phyloP scores from a whole-genome alignment of 176 grass and related monocot genomes.

The Pontederia paniculata region DNA sequence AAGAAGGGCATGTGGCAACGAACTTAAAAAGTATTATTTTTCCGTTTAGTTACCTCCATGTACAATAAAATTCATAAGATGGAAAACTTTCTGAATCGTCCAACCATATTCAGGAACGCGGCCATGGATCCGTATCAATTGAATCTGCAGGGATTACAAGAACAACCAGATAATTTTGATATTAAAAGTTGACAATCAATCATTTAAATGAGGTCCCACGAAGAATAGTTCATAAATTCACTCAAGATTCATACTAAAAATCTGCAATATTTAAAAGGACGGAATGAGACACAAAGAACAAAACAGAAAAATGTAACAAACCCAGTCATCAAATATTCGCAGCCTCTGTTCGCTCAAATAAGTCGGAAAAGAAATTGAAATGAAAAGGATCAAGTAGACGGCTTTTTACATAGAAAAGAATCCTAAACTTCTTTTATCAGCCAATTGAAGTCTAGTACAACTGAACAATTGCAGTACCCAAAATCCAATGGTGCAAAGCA shows the following conservation, averaged over 20 bases:
- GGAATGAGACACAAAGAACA: too few relatives aligned
- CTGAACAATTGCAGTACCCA: too few relatives aligned
- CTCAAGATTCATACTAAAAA: background rate
- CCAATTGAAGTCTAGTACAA: too few relatives aligned
- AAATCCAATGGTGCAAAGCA: too few relatives aligned
- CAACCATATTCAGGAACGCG: conserved; percentile 80
- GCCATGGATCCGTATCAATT: conserved; percentile 73
- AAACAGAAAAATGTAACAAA: too few relatives aligned
- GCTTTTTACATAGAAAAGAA: too few relatives aligned
- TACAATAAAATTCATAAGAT: conserved; percentile 92
- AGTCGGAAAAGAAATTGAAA: too few relatives aligned
- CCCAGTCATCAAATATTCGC: too few relatives aligned
- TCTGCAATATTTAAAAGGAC: too few relatives aligned
- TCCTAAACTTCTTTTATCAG: too few relatives aligned
- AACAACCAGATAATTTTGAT: background rate
- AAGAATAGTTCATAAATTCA: background rate
- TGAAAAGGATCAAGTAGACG: too few relatives aligned
- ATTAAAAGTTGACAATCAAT: background rate
- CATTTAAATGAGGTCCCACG: background rate
- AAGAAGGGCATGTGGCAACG: background rate
- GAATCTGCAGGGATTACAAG: conserved; percentile 37
- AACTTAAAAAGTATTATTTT: conserved; percentile 6
- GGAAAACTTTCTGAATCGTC: conserved; percentile 93
- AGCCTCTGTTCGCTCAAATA: too few relatives aligned
- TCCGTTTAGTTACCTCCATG: conserved; percentile 47